phyloP scores from a whole-genome alignment of 2,329 filamentous ascomycete species.

The Lanzia echinophila region DNA sequence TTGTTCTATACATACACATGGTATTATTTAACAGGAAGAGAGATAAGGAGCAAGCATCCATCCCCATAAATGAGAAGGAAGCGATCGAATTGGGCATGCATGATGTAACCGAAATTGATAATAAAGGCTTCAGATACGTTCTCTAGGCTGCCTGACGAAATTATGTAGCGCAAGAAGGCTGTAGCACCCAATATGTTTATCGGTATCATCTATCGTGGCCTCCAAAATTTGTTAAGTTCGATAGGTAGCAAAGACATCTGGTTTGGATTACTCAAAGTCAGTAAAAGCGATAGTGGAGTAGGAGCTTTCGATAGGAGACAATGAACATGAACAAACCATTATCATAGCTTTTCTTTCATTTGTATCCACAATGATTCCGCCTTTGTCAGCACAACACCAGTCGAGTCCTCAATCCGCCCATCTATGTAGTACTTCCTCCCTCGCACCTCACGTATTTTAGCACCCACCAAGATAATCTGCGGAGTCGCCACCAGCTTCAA shows the following conservation, averaged over 20 bases:
- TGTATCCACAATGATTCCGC: constrained; percentile 45
- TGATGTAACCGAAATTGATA: constrained; percentile 47
- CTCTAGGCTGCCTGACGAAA: constrained; percentile 27
- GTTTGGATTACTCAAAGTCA: too few relatives aligned
- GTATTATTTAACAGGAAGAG: constrained; percentile 45
- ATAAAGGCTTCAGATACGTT: constrained; percentile 42
- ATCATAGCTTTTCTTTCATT: constrained; percentile 5
- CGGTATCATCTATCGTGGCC: too few relatives aligned
- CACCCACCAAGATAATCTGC: constrained; percentile 40
- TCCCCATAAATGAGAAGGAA: constrained; percentile 33
- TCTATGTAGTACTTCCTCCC: constrained; percentile 46
- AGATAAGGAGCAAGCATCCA: constrained; percentile 37
- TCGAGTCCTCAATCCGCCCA: constrained; percentile 41
- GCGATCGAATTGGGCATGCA: constrained; percentile 47
- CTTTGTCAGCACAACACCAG: constrained; percentile 41
- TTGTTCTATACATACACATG: constrained; percentile 43
- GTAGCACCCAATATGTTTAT: too few relatives aligned
- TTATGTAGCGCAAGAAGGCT: too few relatives aligned
- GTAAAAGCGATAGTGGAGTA: too few relatives aligned
- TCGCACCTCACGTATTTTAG: constrained; percentile 37
- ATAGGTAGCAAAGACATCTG: too few relatives aligned
- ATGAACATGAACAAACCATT: too few relatives aligned
- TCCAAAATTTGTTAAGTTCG: too few relatives aligned
- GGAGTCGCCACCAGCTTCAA: constrained; percentile 44
- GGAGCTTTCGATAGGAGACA: too few relatives aligned